phyloP scores from a whole-genome alignment of 345 rosid genomes.

The Populus simonii region DNA sequence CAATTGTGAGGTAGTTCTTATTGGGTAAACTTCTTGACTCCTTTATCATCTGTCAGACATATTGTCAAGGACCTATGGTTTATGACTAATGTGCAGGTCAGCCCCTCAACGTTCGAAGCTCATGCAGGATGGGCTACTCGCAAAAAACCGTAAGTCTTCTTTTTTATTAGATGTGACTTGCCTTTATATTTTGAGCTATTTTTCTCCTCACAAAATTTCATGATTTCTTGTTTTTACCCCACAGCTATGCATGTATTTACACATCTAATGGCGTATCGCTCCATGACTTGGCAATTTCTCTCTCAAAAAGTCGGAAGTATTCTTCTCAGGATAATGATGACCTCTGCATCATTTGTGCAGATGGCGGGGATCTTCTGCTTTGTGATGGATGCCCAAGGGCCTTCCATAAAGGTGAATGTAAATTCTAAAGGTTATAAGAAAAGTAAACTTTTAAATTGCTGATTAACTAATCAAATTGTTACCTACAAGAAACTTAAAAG shows the following conservation, averaged over 20 bases:
- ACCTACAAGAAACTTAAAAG: not conserved
- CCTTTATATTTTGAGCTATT: not conserved
- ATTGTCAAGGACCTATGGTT: not conserved
- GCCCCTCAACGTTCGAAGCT: constrained; percentile 36
- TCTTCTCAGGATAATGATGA: constrained; percentile 84
- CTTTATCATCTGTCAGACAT: not conserved
- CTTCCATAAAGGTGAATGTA: constrained; percentile 75
- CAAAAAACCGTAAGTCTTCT: constrained; percentile 26
- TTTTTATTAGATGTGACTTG: not conserved
- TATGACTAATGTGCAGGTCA: constrained; percentile 22
- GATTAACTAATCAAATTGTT: not conserved
- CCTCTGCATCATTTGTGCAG: constrained; percentile 84
- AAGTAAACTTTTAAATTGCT: not conserved
- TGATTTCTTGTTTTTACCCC: not conserved
- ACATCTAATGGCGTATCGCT: constrained; percentile 96
- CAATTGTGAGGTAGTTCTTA: constrained; percentile 25
- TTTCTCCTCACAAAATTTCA: not conserved
- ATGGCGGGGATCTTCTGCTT: constrained; percentile 89
- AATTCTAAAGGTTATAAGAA: not conserved
- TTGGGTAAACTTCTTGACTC: not conserved
- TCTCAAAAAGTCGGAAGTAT: constrained; percentile 70
- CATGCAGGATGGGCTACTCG: constrained; percentile 38
- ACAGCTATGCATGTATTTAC: constrained; percentile 91
- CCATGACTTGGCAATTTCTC: constrained; percentile 89
- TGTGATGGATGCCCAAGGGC: constrained; percentile 99